Conservation (phyloP, 306 rosid genomes). For the Cicer arietinum region DNA sequence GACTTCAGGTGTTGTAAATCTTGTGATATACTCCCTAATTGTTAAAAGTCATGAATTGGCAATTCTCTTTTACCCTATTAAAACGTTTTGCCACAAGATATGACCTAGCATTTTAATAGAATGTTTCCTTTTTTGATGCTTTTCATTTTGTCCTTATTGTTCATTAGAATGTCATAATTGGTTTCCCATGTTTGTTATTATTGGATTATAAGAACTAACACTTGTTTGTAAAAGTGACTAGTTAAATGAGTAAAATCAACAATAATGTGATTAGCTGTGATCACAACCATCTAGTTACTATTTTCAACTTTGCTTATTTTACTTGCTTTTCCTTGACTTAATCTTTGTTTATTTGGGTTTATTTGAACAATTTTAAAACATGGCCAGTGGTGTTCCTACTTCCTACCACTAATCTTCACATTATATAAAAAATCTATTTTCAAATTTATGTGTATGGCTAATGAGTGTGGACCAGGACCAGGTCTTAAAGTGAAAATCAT, state of each 20-base stretch:
- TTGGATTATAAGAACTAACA: neutral
- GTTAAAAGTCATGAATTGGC: slow-evolving; percentile 14
- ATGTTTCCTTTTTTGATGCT: neutral
- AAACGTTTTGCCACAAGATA: neutral
- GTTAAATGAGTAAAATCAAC: slow-evolving; percentile 11
- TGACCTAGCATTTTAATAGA: slow-evolving; percentile 3
- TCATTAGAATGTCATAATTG: neutral
- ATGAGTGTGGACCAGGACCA: neutral
- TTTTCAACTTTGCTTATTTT: neutral
- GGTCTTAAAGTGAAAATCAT: neutral
- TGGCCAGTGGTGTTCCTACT: neutral
- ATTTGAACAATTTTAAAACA: slow-evolving; percentile 6
- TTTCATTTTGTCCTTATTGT: neutral
- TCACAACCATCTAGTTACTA: neutral
- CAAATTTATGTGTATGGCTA: neutral
- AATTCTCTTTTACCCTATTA: neutral
- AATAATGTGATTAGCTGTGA: slow-evolving; percentile 7
- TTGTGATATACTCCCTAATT: slow-evolving; percentile 38
- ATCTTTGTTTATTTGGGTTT: neutral
- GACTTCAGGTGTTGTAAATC: slow-evolving; percentile 64
- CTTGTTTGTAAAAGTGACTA: neutral
- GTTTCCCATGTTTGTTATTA: neutral
- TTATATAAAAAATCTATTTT: slow-evolving; percentile 9
- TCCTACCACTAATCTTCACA: slow-evolving; percentile 10
- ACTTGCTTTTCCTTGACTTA: neutral